Base-by-base conservation (phyloP, 371 early-diverging fungal species). In the Mucor mucedo region DNA sequence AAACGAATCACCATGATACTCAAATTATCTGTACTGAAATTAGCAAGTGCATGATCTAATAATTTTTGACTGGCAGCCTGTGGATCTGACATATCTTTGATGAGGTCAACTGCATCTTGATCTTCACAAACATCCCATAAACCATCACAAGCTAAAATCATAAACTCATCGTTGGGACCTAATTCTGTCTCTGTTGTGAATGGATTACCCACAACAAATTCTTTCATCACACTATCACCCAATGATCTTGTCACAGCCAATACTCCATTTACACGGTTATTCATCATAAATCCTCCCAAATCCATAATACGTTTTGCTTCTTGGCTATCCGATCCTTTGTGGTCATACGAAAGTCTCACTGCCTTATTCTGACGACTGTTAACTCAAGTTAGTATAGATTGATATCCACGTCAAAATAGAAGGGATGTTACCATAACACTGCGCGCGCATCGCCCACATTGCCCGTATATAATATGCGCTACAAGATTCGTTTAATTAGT, bases 121-220 rank as follows among this genome's bases (percentile, higher is more conserved):
- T 98, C 98, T 9, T 89, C 84, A 75, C 96, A 96, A n/a, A 98
- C 98, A 80, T 98, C 99, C 99, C 99, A 98, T 40, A 98, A 74
- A 59, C 99, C 99, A 79, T 98, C 99, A 76, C 99, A 98, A 30
- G 99, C 99, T 47, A 98, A 73, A 65, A 98, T 94, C 59, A 98
- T 78, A 66, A 93, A 86, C 8, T 87, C 82, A 73, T 97, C 96
- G 13, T 82, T 72, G 14, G 82, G 74, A 2, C 76, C 73, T 28
- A 98, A 73, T 47, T 85, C 90, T 27, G 93, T 93, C 71, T 95
- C 93, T 9, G 96, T 92, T 3, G 98, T 97, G 71, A 90, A 98
- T 14, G 99, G 99, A 58, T 88, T 90, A 4, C 97, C 96, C 60
- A 97, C 90, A 10, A 98, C 91, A 73, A 90, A 93, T 65, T 95